These are phyloP conservation scores for Ceratocystis eucalypticola DNA, from an alignment of 2,329 filamentous ascomycete species.

Conservation along the genomic window DNA sequence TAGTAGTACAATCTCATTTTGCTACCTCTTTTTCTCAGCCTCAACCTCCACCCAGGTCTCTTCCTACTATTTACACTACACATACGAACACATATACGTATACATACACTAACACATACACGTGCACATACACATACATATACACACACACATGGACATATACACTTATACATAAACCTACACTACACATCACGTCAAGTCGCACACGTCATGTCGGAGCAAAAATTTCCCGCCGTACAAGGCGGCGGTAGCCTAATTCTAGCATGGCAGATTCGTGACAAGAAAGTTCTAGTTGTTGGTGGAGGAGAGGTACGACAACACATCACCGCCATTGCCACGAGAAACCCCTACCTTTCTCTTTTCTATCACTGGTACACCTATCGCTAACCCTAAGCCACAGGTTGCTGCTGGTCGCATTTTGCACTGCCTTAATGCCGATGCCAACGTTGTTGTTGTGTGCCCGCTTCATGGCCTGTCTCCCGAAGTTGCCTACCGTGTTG, in stretches of 20 bases:
- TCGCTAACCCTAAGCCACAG: constrained; percentile 34
- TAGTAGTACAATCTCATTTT: no score
- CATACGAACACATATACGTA: no score
- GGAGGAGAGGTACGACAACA: constrained; percentile 63
- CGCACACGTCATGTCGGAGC: constrained; percentile 18
- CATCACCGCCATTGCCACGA: background rate
- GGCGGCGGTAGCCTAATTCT: constrained; percentile 86
- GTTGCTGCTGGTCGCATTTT: constrained; percentile 91
- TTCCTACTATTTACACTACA: no score
- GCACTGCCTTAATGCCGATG: constrained; percentile 89
- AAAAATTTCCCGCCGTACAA: constrained; percentile 62
- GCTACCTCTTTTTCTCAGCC: no score
- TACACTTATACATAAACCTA: no score
- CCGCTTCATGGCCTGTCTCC: constrained; percentile 69
- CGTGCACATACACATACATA: no score
- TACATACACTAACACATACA: no score
- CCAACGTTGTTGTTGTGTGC: constrained; percentile 72
- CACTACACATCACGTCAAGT: background rate
- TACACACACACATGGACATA: no score
- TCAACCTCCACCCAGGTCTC: no score
- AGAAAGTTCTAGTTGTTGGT: constrained; percentile 80
- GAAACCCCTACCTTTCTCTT: background rate
- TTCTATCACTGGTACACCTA: background rate
- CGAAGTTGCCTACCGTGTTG: constrained; percentile 73
- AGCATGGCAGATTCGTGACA: constrained; percentile 87